Percentiles rank a stretch among this genome's conserved stretches.
phyloP scores from a whole-genome alignment of 2,329 filamentous ascomycete genomes.

The Aspergillus candidus region DNA sequence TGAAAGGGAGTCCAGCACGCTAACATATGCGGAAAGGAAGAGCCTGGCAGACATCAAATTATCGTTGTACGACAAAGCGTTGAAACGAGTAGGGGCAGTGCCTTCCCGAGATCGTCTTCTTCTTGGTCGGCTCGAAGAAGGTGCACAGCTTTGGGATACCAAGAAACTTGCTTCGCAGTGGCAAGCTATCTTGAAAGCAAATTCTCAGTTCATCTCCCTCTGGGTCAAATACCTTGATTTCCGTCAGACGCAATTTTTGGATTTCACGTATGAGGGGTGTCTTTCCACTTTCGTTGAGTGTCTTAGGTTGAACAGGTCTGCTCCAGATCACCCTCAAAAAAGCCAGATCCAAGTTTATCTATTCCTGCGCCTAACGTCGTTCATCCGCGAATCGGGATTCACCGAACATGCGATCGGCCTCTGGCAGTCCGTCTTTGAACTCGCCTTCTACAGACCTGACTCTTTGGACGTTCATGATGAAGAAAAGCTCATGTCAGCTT shows the following conservation, averaged over 20 bases:
- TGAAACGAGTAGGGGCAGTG: constrained; percentile 49
- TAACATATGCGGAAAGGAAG: constrained; percentile 56
- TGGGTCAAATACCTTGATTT: constrained; percentile 72
- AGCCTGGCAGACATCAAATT: constrained; percentile 75
- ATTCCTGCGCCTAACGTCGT: constrained; percentile 66
- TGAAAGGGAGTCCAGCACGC: constrained; percentile 26
- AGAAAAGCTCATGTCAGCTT: constrained; percentile 30
- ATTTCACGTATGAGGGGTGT: constrained; percentile 63
- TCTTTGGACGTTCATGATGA: constrained; percentile 16
- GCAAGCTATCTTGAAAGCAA: constrained; percentile 53
- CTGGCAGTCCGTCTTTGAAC: constrained; percentile 79
- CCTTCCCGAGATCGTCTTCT: constrained; percentile 55
- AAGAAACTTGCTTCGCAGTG: constrained; percentile 59
- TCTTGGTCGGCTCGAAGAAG: constrained; percentile 66
- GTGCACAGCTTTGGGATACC: constrained; percentile 64
- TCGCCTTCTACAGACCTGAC: constrained; percentile 56
- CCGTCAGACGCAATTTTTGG: constrained; percentile 59
- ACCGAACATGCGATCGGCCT: constrained; percentile 67
- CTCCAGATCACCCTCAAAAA: constrained; percentile 17
- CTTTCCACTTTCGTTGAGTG: constrained; percentile 56
- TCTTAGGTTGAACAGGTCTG: constrained; percentile 38
- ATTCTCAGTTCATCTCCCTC: constrained; percentile 55
- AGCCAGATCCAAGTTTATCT: constrained; percentile 56
- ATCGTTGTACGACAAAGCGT: constrained; percentile 70
- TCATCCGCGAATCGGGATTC: constrained; percentile 72